Base-by-base conservation (phyloP, 176 grass and related monocot genomes). In the Oryza coarctata region DNA sequence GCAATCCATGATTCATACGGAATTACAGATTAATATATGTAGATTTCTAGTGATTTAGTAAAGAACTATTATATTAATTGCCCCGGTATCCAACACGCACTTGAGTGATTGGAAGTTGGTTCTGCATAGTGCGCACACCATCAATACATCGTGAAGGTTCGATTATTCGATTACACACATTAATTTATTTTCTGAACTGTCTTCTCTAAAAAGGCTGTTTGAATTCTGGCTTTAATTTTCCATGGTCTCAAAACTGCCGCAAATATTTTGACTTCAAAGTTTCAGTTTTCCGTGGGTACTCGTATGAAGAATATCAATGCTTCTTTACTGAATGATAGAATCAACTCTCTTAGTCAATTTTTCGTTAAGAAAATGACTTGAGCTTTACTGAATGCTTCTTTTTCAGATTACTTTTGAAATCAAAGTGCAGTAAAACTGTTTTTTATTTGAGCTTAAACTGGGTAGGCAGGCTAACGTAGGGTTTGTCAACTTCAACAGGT, bases 1-100 rank as follows among this genome's bases (percentile, higher is more conserved):
- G 41, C 55, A 29, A 82, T 7, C 29, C 57, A 63, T 62, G n/a
- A 12, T 62, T 20, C 49, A 52, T 22, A 52, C 49, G 14, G 7
- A 22, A 55, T 55, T 36, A 41, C 67, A 43, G 9, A 72, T 44
- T 44, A 60, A 6, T 26, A 38, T 27, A 9, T 20, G 28, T 22
- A 27, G 22, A 35, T 62, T 34, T 34, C 29, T 28, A 33, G 67
- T 9, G 61, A 30, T 26, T 40, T 30, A 64, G 38, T 79, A 62
- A 85, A 76, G 18, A 44, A 1, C 17, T 25, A 41, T 43, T 52
- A 27, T 7, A 60, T 25, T 25, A 70, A 72, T 70, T 70, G 71
- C 52, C 70, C 35, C 43, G 29, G 71, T 70, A 35, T 71, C 72
- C 47, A 49, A 77, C 77, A 65, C 71, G 33, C 66, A 86, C 74